A percentile compares a stretch with the other conserved stretches of the same genome.
Conservation (phyloP, 371 early-diverging fungal species). For the Lichtheimia ornata region DNA sequence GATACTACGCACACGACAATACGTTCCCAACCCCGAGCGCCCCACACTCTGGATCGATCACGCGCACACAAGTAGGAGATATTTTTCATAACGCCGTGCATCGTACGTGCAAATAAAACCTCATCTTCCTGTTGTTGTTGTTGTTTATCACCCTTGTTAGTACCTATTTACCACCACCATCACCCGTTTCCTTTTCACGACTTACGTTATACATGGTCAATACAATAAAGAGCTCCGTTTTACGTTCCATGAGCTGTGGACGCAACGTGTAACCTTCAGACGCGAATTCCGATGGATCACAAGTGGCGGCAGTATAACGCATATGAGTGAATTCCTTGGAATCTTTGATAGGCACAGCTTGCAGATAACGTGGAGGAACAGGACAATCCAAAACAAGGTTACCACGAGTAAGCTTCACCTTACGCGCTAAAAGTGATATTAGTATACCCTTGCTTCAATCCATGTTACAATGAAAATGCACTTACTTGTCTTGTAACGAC, state of each 20-base stretch:
- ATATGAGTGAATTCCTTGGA: constrained; percentile 76
- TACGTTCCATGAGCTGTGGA: constrained; percentile 68
- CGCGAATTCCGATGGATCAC: constrained; percentile 81
- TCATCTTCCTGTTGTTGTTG: constrained; percentile 75
- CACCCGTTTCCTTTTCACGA: neutral
- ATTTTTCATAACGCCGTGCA: constrained; percentile 90
- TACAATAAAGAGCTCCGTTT: constrained; percentile 89
- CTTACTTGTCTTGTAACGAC: constrained; percentile 64
- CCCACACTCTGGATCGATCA: constrained; percentile 81
- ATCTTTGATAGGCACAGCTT: constrained; percentile 57
- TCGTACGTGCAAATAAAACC: constrained; percentile 85
- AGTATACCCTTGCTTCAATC: neutral
- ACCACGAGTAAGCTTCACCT: constrained; percentile 71
- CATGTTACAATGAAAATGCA: neutral
- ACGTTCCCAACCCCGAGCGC: constrained; percentile 90
- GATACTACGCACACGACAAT: constrained; percentile 91
- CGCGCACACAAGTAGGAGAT: constrained; percentile 86
- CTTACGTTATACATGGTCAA: constrained; percentile 84
- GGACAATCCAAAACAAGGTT: constrained; percentile 81
- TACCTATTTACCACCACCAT: neutral
- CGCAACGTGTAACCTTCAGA: constrained; percentile 78
- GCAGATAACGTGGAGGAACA: constrained; percentile 66
- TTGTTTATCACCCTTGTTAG: neutral
- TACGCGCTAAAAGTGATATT: constrained; percentile 29
- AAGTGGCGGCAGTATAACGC: constrained; percentile 90